Evolutionary conservation across 2,329 filamentous ascomycete genomes (phyloP).

Genomic region (Colletotrichum eremochloae): DNA sequence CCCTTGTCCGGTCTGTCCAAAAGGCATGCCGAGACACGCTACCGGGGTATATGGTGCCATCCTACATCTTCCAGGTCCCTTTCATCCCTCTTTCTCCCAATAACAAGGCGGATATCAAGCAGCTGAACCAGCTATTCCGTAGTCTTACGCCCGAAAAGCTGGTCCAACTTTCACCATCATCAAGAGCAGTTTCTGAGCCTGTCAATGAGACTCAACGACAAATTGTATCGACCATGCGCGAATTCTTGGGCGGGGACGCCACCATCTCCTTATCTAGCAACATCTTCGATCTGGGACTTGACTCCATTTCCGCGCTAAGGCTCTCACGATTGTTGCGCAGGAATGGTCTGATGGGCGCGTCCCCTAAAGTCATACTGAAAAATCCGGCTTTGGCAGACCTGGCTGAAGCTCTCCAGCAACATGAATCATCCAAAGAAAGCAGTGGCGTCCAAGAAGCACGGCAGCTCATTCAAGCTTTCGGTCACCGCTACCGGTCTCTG

Average conservation of each 20-base stretch:
- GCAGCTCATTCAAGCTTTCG: slow-evolving; percentile 74
- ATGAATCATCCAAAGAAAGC: slow-evolving; percentile 34
- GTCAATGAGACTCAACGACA: slow-evolving; percentile 55
- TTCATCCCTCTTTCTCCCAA: slow-evolving; percentile 86
- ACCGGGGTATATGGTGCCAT: slow-evolving; percentile 91
- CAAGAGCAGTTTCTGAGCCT: slow-evolving; percentile 44
- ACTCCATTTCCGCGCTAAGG: slow-evolving; percentile 86
- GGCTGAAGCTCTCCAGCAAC: slow-evolving; percentile 51
- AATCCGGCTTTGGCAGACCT: slow-evolving; percentile 67
- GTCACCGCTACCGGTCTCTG: slow-evolving; percentile 72
- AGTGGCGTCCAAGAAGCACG: slow-evolving; percentile 61
- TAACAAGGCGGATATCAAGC: slow-evolving; percentile 87
- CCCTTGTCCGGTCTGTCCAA: slow-evolving; percentile 47
- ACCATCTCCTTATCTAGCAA: slow-evolving; percentile 69
- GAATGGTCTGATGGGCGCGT: slow-evolving; percentile 70
- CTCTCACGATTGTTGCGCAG: slow-evolving; percentile 75
- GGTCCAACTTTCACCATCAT: slow-evolving; percentile 62
- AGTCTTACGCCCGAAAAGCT: slow-evolving; percentile 71
- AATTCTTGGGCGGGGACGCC: slow-evolving; percentile 62
- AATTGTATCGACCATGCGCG: slow-evolving; percentile 67
- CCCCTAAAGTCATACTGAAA: slow-evolving; percentile 76
- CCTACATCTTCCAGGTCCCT: slow-evolving; percentile 80
- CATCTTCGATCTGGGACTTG: slow-evolving; percentile 88
- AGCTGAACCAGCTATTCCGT: slow-evolving; percentile 75
- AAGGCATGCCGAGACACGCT: slow-evolving; percentile 76